Evolutionary conservation across 1,284 basidiomycete genomes (phyloP), one percentile per base, ranked within the genome.

Genomic region (Microbotryum intermedium): DNA sequence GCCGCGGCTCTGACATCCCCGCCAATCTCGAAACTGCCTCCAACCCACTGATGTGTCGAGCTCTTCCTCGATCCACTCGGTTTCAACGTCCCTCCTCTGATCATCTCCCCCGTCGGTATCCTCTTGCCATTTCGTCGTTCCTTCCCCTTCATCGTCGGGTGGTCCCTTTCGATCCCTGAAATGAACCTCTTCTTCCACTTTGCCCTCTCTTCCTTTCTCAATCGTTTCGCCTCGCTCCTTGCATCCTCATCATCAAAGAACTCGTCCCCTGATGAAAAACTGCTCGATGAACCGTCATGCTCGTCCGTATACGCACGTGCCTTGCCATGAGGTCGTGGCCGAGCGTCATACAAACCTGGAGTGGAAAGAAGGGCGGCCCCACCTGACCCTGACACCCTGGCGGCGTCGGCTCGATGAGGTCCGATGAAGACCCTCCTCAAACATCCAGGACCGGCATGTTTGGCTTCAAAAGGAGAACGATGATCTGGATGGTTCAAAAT

Each of bases 21-120:
- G 1, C 65, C 65, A 23, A 67, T 55, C 44, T 65, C 65, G 34
- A 65, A 67, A 18, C 53, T 58, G 18, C 51, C 48, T 0, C 65
- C 65, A 0, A 46, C 43, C 65, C 65, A 67, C 10, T 58, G 48
- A 28, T 60, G 59, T 23, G 52, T 47, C 16, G 53, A 53, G n/a
- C 47, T 42, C 45, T 57, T 45, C 28, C 60, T 28, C 18, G 52
- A 48, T 5, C 53, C 47, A 16, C 30, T 55, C 23, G 58, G 16
- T 6, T 28, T 26, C 23, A 42, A 16, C 51, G 20, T 30, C 45
- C 20, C 53, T 29, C 50, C 21, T 34, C 48, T n/a, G 29, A 25
- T 30, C 23, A 16, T 49, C 47, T 25, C 49, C 34, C 30, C 28
- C 18, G 9, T 47, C 59, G 42, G 45, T 18, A 29, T 49, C 16